Percentiles rank a stretch among this genome's conserved stretches.
These are phyloP conservation scores for Epithemia pelagica DNA, from an alignment of 108 stramenopile species.

Conservation along the genomic window DNA sequence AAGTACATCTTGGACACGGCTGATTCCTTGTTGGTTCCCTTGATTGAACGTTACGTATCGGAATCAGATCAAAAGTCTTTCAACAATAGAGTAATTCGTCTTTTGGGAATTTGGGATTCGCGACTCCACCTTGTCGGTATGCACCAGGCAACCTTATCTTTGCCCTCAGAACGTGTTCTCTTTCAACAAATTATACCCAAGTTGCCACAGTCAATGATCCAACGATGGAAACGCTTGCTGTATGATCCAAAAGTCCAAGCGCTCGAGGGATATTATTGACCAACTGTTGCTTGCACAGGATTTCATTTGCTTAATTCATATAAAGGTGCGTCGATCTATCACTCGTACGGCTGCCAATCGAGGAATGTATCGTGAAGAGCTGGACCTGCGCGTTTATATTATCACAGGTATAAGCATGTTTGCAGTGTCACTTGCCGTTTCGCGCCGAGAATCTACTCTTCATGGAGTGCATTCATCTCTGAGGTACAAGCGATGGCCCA, in stretches of 20 bases:
- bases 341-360: constrained; percentile 63
- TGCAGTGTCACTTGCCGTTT: constrained; percentile 58
- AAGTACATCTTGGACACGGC: constrained; percentile 38
- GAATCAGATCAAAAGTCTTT: constrained; percentile 64
- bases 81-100: constrained; percentile 58
- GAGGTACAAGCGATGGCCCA: constrained; percentile 64
- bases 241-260: constrained; percentile 49
- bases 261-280: not conserved
- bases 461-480: constrained; percentile 19
- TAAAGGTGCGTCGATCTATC: constrained; percentile 70
- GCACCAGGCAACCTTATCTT: constrained; percentile 63
- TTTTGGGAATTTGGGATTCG: constrained; percentile 64
- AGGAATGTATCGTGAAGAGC: constrained; percentile 59
- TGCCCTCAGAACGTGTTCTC: constrained; percentile 28
- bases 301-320: constrained; percentile 50
- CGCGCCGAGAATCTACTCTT: constrained; percentile 37
- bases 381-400: constrained; percentile 59
- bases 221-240: constrained; percentile 63
- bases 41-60: constrained; percentile 44
- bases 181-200: constrained; percentile 64
- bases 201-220: constrained; percentile 61
- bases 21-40: constrained; percentile 51
- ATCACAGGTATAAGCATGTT: constrained; percentile 44
- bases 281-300: constrained; percentile 44
- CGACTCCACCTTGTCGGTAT: constrained; percentile 73